phyloP scores from a whole-genome alignment of 2,329 filamentous ascomycete genomes.

The Calonectria pteridis region DNA sequence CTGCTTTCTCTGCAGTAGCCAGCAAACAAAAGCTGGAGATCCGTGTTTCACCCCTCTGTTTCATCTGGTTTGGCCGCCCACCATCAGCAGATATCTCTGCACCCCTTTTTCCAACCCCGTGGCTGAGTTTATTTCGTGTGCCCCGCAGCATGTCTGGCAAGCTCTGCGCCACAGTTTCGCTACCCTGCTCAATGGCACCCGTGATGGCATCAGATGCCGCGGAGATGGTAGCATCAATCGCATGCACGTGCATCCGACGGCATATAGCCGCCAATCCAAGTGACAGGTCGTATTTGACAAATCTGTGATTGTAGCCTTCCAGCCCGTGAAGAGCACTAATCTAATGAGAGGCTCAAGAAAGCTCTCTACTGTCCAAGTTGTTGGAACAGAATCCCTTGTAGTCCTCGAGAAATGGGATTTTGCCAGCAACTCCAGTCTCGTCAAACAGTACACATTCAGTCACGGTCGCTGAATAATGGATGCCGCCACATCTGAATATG shows the following conservation, averaged over 20 bases:
- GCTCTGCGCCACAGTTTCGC: background rate
- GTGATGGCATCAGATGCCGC: background rate
- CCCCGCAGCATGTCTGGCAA: background rate
- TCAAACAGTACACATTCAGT: background rate
- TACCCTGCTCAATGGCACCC: background rate
- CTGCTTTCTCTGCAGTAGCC: background rate
- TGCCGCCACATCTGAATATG: background rate
- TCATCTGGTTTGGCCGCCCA: background rate
- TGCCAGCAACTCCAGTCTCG: no score
- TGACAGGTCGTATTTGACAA: background rate
- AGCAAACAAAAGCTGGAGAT: background rate
- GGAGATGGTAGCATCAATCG: background rate
- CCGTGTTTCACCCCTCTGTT: background rate
- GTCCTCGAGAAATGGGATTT: background rate
- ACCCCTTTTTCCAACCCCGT: background rate
- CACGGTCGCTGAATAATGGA: background rate
- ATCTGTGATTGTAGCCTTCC: background rate
- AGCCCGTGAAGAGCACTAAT: no score
- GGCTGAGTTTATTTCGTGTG: no score
- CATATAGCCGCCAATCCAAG: background rate
- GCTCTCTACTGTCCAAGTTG: background rate
- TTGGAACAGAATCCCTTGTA: background rate
- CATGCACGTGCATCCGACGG: background rate
- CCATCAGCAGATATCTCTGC: background rate
- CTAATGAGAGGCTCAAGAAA: no score